Percentiles rank a stretch among this genome's conserved stretches.
Conservation (phyloP, 2,329 filamentous ascomycete genomes). For the Dothideomycetidae sp. region DNA sequence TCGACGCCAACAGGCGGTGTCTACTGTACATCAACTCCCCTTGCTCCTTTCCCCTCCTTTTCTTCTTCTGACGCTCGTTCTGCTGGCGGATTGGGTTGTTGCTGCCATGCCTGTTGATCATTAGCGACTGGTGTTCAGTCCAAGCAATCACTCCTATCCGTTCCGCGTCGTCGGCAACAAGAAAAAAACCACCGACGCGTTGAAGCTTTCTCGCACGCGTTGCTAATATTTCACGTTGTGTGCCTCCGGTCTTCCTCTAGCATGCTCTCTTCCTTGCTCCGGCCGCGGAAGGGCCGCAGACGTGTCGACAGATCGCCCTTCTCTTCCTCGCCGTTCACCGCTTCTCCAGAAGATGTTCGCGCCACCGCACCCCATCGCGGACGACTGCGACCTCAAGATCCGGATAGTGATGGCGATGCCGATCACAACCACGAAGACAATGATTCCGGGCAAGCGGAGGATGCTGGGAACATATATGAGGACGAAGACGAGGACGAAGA, state of each 20-base stretch:
- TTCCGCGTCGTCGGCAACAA: not conserved
- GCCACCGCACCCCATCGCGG: constrained; percentile 18
- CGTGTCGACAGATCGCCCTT: constrained; percentile 15
- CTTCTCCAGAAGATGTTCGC: constrained; percentile 16
- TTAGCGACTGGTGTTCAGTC: not conserved
- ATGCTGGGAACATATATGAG: constrained; percentile 17
- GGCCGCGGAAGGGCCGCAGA: constrained; percentile 21
- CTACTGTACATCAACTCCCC: not conserved
- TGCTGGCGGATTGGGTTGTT: not conserved
- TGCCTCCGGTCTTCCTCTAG: no score
- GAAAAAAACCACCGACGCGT: not conserved
- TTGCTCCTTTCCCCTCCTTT: not conserved
- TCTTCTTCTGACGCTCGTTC: not conserved
- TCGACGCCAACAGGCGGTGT: not conserved
- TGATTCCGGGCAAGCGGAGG: constrained; percentile 8
- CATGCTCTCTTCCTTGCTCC: constrained; percentile 26
- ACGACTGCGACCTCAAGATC: not conserved
- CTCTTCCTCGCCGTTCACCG: constrained; percentile 11
- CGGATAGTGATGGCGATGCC: not conserved
- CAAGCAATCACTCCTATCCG: not conserved
- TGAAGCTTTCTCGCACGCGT: not conserved
- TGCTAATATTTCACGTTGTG: no score
- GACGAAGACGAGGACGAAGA: constrained; percentile 27
- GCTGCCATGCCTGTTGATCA: no score
- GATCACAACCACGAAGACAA: not conserved